Base-by-base conservation (phyloP, 495 filamentous ascomycete genomes). In the Neurospora cerealis region DNA sequence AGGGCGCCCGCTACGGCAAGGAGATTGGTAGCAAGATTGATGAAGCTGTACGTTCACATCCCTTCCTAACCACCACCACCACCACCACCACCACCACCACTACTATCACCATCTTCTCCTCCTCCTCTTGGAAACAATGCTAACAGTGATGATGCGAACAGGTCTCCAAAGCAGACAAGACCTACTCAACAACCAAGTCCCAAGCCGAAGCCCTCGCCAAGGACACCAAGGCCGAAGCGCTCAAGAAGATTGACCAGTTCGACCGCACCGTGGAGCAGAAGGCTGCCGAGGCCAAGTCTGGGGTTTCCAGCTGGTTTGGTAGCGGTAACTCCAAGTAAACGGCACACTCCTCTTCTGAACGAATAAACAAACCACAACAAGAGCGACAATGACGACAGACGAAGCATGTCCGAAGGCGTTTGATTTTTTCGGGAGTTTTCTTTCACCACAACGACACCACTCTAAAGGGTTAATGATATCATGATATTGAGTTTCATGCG, bases 231-330 rank as follows among this genome's bases (percentile, higher is more conserved):
- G 83, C 85, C 46, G 85, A 89, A 60, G 86, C 92, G 34, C 79
- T 90, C 78, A 89, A 90, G 78, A 93, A 92, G 81, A 84, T 97
- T 44, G 90, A 94, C 75, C 85, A 89, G 74, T 83, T 88, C 71
- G 93, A 96, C 80, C 87, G 88, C 73, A 93, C 90, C 77, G 87
- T 97, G 34, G 92, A 94, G 84, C 85, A 91, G 76, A 89, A 90
- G 77, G 88, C 94, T 15, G 81, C 89, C 8, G 92, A 95, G 81
- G 91, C 93, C 11, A 96, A 96, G 89, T 87, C 89, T 71, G 88
- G 88, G 24, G 81, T 96, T 73, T 91, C 90, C 37, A 88, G 90
- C 71, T 97, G 93, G 94, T 95, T 97, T 75, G 90, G 92, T 41
- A 88, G 90, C 54, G 6, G 54, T 4, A 66, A 66, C 54, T 34